Evolutionary conservation across 129 eudicot species (phyloP).

Genomic region (Rutidosis leptorrhynchoides): DNA sequence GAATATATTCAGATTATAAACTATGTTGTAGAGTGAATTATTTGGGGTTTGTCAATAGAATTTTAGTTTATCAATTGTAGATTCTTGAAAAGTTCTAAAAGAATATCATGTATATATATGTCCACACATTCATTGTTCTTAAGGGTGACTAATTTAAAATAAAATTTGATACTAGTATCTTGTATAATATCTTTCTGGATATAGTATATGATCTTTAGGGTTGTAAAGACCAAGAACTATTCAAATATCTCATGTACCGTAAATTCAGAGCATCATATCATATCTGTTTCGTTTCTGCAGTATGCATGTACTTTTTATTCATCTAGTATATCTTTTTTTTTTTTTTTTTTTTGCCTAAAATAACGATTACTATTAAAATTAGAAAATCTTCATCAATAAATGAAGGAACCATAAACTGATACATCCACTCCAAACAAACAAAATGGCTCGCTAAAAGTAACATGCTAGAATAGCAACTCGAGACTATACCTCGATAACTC

Average conservation of each 20-base stretch:
- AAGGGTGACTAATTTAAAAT: slow-evolving; percentile 2
- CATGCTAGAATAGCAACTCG: too few species aligned
- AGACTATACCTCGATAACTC: too few species aligned
- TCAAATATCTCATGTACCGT: slow-evolving; percentile 36
- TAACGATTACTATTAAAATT: too few species aligned
- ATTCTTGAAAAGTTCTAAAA: slow-evolving; percentile 16
- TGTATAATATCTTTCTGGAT: slow-evolving; percentile 29
- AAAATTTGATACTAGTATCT: slow-evolving; percentile 17
- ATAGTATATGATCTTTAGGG: slow-evolving; percentile 27
- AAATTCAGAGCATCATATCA: slow-evolving; percentile 39
- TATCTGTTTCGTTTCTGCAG: slow-evolving; percentile 31
- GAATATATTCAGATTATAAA: too few species aligned
- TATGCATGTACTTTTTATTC: slow-evolving; percentile 26
- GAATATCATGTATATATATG: slow-evolving; percentile 4
- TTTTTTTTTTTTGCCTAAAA: too few species aligned
- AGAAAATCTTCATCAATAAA: too few species aligned
- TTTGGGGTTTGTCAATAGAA: background rate
- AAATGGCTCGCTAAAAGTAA: too few species aligned
- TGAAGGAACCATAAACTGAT: too few species aligned
- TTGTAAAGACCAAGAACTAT: slow-evolving; percentile 31
- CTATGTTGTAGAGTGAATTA: background rate
- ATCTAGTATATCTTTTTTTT: too few species aligned
- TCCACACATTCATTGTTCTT: slow-evolving; percentile 19
- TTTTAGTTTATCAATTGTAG: slow-evolving; percentile 4
- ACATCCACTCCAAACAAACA: too few species aligned